A percentile compares a stretch with the other conserved stretches of the same genome.
Evolutionary conservation across 2,329 filamentous ascomycete genomes (phyloP).

Genomic region (Pseudogymnoascus destructans): DNA sequence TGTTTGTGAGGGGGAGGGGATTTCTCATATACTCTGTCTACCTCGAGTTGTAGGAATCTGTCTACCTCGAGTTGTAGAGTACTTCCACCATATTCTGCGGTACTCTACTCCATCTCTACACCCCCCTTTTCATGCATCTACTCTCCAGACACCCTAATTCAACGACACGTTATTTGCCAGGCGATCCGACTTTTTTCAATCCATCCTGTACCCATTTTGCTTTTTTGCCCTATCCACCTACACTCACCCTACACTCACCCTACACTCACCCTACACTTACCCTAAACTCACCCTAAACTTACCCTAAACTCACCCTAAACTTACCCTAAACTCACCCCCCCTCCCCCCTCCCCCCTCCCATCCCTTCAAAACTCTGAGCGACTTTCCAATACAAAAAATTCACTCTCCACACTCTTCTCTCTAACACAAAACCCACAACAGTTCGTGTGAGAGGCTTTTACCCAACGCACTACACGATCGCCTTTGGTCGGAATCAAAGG

Average conservation of each 20-base stretch:
- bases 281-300: background rate
- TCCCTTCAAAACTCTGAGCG: background rate
- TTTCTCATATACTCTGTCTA: too few relatives aligned
- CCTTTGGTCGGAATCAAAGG: constrained; percentile 54
- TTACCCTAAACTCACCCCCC: background rate
- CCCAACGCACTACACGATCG: constrained; percentile 25
- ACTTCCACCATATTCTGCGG: background rate
- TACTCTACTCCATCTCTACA: background rate
- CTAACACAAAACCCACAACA: background rate
- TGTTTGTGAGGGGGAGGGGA: too few relatives aligned
- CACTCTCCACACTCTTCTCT: background rate
- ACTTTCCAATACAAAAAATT: background rate
- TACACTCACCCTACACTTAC: background rate
- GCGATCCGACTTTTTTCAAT: background rate
- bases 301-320: background rate
- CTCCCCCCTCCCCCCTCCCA: background rate
- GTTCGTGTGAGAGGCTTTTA: background rate
- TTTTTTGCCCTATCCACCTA: background rate
- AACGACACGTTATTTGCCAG: background rate
- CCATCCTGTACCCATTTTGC: background rate
- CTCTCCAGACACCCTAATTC: background rate
- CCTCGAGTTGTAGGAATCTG: too few relatives aligned
- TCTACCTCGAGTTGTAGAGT: too few relatives aligned
- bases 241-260: background rate
- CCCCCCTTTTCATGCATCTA: background rate